phyloP scores from a whole-genome alignment of 2,329 filamentous ascomycete genomes.

The Epichloe amarillans region DNA sequence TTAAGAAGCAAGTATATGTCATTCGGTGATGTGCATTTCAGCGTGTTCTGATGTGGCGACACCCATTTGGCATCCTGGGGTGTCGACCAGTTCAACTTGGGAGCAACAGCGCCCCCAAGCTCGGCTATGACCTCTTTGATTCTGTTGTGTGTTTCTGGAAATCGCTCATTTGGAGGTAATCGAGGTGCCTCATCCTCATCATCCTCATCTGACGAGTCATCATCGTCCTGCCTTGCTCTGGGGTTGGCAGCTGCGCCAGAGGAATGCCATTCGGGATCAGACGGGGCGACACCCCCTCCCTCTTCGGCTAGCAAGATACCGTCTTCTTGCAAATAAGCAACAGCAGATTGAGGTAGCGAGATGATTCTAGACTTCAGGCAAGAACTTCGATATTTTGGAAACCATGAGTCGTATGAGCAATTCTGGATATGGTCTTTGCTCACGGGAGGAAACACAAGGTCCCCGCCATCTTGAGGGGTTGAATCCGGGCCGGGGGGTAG shows the following conservation, averaged over 20 bases:
- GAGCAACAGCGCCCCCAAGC: slow-evolving; percentile 73
- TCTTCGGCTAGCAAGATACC: slow-evolving; percentile 79
- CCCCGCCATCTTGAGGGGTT: slow-evolving; percentile 8
- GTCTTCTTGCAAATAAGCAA: slow-evolving; percentile 81
- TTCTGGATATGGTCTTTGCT: slow-evolving; percentile 80
- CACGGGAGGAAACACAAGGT: slow-evolving; percentile 65
- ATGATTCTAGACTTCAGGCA: slow-evolving; percentile 82
- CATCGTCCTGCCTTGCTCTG: slow-evolving; percentile 23
- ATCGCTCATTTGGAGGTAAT: slow-evolving; percentile 40
- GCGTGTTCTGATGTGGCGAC: slow-evolving; percentile 66
- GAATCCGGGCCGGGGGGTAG: slow-evolving; percentile 12
- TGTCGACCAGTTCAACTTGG: slow-evolving; percentile 95
- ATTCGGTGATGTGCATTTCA: slow-evolving; percentile 78
- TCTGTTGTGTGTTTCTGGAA: slow-evolving; percentile 59
- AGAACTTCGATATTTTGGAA: slow-evolving; percentile 65
- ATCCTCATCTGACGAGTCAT: slow-evolving; percentile 31
- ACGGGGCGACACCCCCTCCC: slow-evolving; percentile 39
- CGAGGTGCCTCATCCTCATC: slow-evolving; percentile 30
- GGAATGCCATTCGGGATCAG: slow-evolving; percentile 38
- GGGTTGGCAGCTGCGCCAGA: slow-evolving; percentile 14
- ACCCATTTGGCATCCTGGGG: slow-evolving; percentile 97
- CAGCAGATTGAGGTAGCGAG: slow-evolving; percentile 58
- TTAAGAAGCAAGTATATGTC: slow-evolving; percentile 92
- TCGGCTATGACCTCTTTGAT: slow-evolving; percentile 69
- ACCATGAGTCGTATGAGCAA: slow-evolving; percentile 91